Percentiles rank a stretch among this genome's conserved stretches.
Evolutionary conservation across 75 land plant genomes (phyloP).

Genomic region (Pinus taeda): DNA sequence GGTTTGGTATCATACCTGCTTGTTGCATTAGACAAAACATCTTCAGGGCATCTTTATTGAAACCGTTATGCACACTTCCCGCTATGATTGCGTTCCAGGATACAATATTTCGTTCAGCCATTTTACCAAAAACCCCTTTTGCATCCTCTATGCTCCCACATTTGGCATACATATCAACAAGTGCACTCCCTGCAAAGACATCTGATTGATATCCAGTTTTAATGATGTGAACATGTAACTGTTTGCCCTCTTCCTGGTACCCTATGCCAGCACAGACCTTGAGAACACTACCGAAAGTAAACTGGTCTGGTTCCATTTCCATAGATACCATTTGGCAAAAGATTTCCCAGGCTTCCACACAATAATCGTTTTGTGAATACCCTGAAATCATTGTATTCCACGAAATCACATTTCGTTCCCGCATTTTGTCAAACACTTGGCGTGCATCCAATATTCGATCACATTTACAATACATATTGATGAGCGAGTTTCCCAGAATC

Average conservation of each 20-base stretch:
- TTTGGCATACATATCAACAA: slow-evolving; percentile 39
- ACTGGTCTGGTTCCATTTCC: background rate
- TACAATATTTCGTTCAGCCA: slow-evolving; percentile 39
- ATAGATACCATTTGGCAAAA: background rate
- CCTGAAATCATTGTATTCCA: slow-evolving; percentile 50
- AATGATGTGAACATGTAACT: slow-evolving; percentile 8
- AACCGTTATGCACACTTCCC: slow-evolving; percentile 27
- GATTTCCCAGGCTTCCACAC: slow-evolving; percentile 9
- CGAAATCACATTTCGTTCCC: slow-evolving; percentile 36
- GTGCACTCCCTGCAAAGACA: slow-evolving; percentile 13
- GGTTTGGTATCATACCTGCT: slow-evolving; percentile 23
- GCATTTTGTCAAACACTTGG: slow-evolving; percentile 36
- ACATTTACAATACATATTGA: slow-evolving; percentile 42
- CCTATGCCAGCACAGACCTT: slow-evolving; percentile 5
- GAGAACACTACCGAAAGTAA: slow-evolving; percentile 10
- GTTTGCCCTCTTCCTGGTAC: background rate
- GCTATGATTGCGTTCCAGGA: slow-evolving; percentile 70
- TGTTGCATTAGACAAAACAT: slow-evolving; percentile 43
- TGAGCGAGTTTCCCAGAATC: slow-evolving; percentile 33
- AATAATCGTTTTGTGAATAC: slow-evolving; percentile 19
- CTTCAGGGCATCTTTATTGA: slow-evolving; percentile 24
- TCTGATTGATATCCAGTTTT: slow-evolving; percentile 12
- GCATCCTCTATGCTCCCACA: slow-evolving; percentile 34
- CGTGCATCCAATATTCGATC: slow-evolving; percentile 14
- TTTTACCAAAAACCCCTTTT: slow-evolving; percentile 41